Base-by-base conservation (phyloP, 768 basidiomycete species). In the Boletus reticuloceps region DNA sequence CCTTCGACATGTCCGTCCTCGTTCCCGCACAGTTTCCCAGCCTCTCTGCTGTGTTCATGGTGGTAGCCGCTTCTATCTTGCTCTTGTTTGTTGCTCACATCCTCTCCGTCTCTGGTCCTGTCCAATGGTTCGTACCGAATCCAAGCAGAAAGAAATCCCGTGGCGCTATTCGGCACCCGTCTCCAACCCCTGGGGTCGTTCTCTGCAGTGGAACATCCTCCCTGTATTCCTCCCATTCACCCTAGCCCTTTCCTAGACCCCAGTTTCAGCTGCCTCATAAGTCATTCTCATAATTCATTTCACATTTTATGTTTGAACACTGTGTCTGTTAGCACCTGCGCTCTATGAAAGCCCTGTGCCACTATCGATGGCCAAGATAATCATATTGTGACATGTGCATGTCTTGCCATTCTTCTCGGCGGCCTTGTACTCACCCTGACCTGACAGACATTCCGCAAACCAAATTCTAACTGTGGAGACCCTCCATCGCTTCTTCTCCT, bases 301-400 rank as follows among this genome's bases (percentile, higher is more conserved):
- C 36, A 45, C 27, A n/a, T 48, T 36, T 29, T 25, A n/a, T 14
- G n/a, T 52, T 25, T 47, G 50, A 55, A 46, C 56, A 20, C 22
- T 20, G 32, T 36, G 10, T n/a, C 47, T n/a, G 4, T 13, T 20
- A 79, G 78, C 76, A 46, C 75, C 77, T 29, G 73, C 75, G 1
- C 58, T 77, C 17, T 79, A 80, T 50, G 72, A 78, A 56, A 75
- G 61, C 53, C 73, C 74, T 48, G 68, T 72, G 37, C 78, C 78
- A 47, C 59, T 75, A 25, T 25, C 5, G 22, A 25, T 25, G 22
- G 22, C 22, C 22, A 25, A 25, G 22, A 25, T 25, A 25, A 25
- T 25, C 22, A 25, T 25, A 4, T 25, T 2, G 4, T 25, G 22
- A 25, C 22, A 25, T 4, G 1, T 25, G 22, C 22, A 4, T 4